Conservation (phyloP, 2,329 filamentous ascomycete genomes). For the Epichloe aotearoae region DNA sequence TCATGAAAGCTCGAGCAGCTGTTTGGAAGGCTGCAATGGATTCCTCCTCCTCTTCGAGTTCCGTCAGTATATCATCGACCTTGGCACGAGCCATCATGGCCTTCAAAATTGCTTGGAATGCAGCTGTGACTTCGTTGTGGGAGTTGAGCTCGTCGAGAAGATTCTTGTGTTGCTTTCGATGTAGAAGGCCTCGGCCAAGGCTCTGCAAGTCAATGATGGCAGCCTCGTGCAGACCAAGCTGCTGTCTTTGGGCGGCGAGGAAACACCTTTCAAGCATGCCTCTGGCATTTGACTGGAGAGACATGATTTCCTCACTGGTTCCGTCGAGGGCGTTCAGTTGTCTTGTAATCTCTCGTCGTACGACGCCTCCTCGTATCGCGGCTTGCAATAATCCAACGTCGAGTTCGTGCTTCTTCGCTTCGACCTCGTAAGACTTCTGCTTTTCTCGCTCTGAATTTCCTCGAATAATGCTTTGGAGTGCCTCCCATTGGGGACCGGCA, state of each 20-base stretch:
- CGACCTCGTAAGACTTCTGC: slow-evolving; percentile 30
- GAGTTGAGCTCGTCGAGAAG: slow-evolving; percentile 59
- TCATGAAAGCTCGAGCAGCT: slow-evolving; percentile 55
- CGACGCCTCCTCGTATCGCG: slow-evolving; percentile 39
- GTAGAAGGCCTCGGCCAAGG: slow-evolving; percentile 49
- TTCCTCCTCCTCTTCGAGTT: slow-evolving; percentile 77
- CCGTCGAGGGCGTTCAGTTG: slow-evolving; percentile 34
- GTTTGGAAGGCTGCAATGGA: slow-evolving; percentile 63
- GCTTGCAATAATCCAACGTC: slow-evolving; percentile 36
- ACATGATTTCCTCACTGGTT: slow-evolving; percentile 31
- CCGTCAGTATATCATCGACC: slow-evolving; percentile 59
- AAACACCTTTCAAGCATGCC: slow-evolving; percentile 46
- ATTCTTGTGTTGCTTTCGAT: slow-evolving; percentile 44
- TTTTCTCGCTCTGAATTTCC: slow-evolving; percentile 35
- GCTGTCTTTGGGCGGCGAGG: slow-evolving; percentile 34
- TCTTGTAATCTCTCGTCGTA: slow-evolving; percentile 35
- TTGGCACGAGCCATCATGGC: slow-evolving; percentile 67
- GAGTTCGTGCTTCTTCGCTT: slow-evolving; percentile 31
- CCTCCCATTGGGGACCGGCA: slow-evolving; percentile 36
- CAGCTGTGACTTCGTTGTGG: slow-evolving; percentile 51
- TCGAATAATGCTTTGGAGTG: slow-evolving; percentile 27
- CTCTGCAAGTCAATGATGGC: slow-evolving; percentile 53
- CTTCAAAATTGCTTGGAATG: slow-evolving; percentile 63
- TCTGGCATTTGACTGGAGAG: slow-evolving; percentile 45
- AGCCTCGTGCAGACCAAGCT: slow-evolving; percentile 43